These are phyloP conservation scores for Pseudoturritis turrita DNA, from an alignment of 345 rosid genomes.

Conservation along the genomic window DNA sequence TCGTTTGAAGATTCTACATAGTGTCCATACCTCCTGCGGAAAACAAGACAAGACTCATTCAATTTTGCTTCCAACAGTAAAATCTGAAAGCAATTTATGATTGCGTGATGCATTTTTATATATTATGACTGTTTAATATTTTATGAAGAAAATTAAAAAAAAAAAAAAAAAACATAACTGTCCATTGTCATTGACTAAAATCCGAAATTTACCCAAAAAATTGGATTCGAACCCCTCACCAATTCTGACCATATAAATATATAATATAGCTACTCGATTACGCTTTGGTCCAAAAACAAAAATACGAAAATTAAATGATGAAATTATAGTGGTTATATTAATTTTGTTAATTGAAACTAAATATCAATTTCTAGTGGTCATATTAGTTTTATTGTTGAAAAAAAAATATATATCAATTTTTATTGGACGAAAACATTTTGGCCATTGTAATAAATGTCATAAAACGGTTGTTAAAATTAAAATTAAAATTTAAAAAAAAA, in stretches of 20 bases:
- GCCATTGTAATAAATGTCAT: neutral
- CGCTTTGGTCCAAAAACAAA: too few relatives aligned
- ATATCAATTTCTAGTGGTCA: too few relatives aligned
- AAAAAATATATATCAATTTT: too few relatives aligned
- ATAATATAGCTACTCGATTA: too few relatives aligned
- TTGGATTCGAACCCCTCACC: neutral
- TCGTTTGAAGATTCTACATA: constrained; percentile 74
- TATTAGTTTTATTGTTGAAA: too few relatives aligned
- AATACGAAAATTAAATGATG: too few relatives aligned
- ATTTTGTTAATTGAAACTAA: neutral
- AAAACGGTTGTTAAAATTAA: neutral
- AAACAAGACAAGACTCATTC: constrained; percentile 9
- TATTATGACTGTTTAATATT: neutral
- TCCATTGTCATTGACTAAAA: neutral
- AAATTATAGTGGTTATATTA: neutral
- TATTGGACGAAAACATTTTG: neutral
- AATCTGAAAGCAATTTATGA: constrained; percentile 1
- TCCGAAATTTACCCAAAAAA: neutral
- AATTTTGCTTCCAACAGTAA: neutral
- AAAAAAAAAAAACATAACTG: neutral
- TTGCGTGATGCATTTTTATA: neutral
- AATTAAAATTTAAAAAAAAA: too few relatives aligned
- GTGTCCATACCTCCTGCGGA: constrained; percentile 79
- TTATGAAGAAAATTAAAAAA: neutral
- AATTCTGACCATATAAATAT: too few relatives aligned